Percentiles rank a stretch among this genome's conserved stretches.
Conservation (phyloP, 2,329 filamentous ascomycete genomes). For the Pseudogymnoascus sp. region DNA sequence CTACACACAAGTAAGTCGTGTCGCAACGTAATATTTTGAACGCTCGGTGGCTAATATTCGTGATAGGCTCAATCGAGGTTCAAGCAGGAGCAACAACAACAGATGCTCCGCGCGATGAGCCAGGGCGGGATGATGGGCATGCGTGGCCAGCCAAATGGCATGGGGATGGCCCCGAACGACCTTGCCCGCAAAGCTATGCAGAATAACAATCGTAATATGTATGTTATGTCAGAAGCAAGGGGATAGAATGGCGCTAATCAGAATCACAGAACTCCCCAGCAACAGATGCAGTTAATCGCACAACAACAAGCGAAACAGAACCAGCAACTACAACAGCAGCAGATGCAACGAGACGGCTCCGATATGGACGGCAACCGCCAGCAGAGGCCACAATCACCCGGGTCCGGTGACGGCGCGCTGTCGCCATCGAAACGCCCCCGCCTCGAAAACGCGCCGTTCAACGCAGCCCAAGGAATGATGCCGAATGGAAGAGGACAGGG, state of each 20-base stretch:
- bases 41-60: slow-evolving; percentile 21
- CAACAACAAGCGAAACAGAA: slow-evolving; percentile 62
- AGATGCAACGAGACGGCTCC: slow-evolving; percentile 84
- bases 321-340: slow-evolving; percentile 52
- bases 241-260: not conserved
- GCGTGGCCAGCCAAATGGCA: slow-evolving; percentile 57
- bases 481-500: slow-evolving; percentile 65
- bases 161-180: slow-evolving; percentile 51
- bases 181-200: slow-evolving; percentile 71
- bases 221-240: slow-evolving; percentile 30
- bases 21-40: slow-evolving; percentile 11
- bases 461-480: slow-evolving; percentile 63
- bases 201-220: slow-evolving; percentile 65
- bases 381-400: slow-evolving; percentile 69
- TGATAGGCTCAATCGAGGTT: slow-evolving; percentile 59
- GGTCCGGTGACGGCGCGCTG: slow-evolving; percentile 77
- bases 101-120: slow-evolving; percentile 65
- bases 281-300: slow-evolving; percentile 64
- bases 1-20: slow-evolving; percentile 67
- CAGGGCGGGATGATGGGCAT: slow-evolving; percentile 66
- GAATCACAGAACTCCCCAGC: slow-evolving; percentile 35
- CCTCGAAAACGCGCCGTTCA: slow-evolving; percentile 67
- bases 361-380: slow-evolving; percentile 79
- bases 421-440: slow-evolving; percentile 88
- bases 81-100: slow-evolving; percentile 70